These are phyloP conservation scores for Backusella macrospora DNA, from an alignment of 192 early-diverging fungal genomes.

Conservation along the genomic window DNA sequence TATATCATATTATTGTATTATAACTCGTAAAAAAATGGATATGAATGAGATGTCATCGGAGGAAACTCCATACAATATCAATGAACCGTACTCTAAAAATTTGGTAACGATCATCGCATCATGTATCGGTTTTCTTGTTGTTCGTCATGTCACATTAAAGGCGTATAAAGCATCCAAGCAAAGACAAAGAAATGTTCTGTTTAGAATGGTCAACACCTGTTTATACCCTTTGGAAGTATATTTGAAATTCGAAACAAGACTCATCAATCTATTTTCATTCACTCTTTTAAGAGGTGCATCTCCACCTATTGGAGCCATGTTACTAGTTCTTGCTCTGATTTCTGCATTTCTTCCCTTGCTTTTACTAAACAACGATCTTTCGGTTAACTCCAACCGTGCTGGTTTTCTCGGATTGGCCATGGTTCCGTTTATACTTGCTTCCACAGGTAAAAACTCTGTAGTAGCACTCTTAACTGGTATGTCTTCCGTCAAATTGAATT, in stretches of 20 bases:
- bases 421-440: conserved; percentile 53
- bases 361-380: conserved; percentile 40
- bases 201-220: neutral
- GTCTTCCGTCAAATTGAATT: conserved; percentile 48
- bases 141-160: conserved; percentile 1
- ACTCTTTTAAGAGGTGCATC: conserved; percentile 38
- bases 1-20: neutral
- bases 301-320: conserved; percentile 44
- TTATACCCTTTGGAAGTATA: neutral
- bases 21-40: neutral
- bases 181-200: neutral
- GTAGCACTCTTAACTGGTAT: conserved; percentile 48
- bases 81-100: conserved; percentile 15
- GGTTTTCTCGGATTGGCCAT: conserved; percentile 49
- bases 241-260: conserved; percentile 28
- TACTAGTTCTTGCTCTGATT: conserved; percentile 39
- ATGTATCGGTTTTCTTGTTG: neutral
- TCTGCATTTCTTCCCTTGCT: conserved; percentile 40
- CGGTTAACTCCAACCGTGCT: conserved; percentile 52
- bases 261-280: conserved; percentile 48
- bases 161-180: conserved; percentile 1
- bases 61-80: conserved; percentile 4
- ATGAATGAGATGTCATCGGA: conserved; percentile 6
- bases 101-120: conserved; percentile 9
- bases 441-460: conserved; percentile 53